phyloP scores from a whole-genome alignment of 2,329 filamentous ascomycete species.

The Ceratocystis harringtonii region DNA sequence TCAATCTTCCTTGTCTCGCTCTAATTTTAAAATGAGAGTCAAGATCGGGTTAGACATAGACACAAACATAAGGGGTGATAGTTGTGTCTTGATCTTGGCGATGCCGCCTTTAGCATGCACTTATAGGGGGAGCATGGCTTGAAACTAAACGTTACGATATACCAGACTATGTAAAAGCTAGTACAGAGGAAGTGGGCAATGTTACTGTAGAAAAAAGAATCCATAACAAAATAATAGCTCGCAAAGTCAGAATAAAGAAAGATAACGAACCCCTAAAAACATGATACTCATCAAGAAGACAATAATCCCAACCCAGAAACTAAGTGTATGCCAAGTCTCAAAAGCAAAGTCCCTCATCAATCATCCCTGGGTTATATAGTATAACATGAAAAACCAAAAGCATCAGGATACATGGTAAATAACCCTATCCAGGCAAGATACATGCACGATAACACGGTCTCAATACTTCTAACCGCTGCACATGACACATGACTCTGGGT shows the following conservation, averaged over 20 bases:
- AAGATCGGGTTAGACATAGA: too few species aligned
- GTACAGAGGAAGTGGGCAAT: too few species aligned
- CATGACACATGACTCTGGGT: constrained; percentile 90
- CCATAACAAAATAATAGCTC: background rate
- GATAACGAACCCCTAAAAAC: background rate
- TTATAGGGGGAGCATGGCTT: too few species aligned
- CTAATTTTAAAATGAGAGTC: too few species aligned
- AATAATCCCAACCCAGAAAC: background rate
- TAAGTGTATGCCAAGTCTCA: background rate
- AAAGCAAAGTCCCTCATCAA: background rate
- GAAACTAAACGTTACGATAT: too few species aligned
- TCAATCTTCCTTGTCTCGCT: too few species aligned
- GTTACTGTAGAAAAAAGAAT: too few species aligned
- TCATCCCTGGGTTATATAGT: background rate
- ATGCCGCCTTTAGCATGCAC: too few species aligned
- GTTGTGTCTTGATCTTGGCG: too few species aligned
- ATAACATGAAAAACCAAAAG: background rate
- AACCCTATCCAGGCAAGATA: background rate
- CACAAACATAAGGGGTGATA: too few species aligned
- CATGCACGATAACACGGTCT: background rate
- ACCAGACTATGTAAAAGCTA: too few species aligned
- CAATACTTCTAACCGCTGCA: constrained; percentile 61
- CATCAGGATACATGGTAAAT: too few species aligned
- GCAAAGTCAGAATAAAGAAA: background rate
- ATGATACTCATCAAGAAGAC: background rate